These are phyloP conservation scores for Ligustrum vulgare DNA, from an alignment of 257 asterid species.

Conservation along the genomic window DNA sequence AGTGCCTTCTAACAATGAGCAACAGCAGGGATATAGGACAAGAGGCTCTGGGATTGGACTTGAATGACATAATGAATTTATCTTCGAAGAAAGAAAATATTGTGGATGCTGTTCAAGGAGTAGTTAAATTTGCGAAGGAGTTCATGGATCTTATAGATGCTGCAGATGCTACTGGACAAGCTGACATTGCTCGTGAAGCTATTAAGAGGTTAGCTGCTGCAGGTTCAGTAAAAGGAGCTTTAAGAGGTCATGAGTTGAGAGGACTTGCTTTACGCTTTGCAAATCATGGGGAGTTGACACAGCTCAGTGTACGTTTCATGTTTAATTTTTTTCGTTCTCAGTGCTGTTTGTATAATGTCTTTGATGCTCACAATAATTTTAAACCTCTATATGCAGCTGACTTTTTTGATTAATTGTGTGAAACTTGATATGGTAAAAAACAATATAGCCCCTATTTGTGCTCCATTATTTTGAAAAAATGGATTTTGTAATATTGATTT, in stretches of 20 bases:
- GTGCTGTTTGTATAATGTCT: neutral
- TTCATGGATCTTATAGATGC: constrained; percentile 91
- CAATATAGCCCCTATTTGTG: neutral
- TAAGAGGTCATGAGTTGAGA: constrained; percentile 83
- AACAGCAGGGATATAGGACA: constrained; percentile 97
- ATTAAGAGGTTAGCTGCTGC: constrained; percentile 98
- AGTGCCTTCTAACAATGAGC: constrained; percentile 95
- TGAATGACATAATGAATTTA: constrained; percentile 86
- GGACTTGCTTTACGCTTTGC: constrained; percentile 93
- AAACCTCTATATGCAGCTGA: constrained; percentile 43
- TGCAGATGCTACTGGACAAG: constrained; percentile 99
- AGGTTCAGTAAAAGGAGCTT: constrained; percentile 96
- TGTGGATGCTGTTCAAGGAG: constrained; percentile 97
- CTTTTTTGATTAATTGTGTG: neutral
- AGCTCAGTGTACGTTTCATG: constrained; percentile 73
- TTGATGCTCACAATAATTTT: neutral
- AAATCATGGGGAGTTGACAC: constrained; percentile 97
- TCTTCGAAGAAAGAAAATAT: constrained; percentile 81
- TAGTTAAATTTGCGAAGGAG: constrained; percentile 91
- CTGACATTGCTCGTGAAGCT: constrained; percentile 97
- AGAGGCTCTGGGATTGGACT: constrained; percentile 86
- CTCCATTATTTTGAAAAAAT: no score
- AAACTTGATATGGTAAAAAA: neutral
- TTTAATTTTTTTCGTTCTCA: constrained; percentile 2
- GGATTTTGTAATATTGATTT: no score